These are phyloP conservation scores for Coemansia umbellata DNA, from an alignment of 192 early-diverging fungal genomes.

Conservation along the genomic window DNA sequence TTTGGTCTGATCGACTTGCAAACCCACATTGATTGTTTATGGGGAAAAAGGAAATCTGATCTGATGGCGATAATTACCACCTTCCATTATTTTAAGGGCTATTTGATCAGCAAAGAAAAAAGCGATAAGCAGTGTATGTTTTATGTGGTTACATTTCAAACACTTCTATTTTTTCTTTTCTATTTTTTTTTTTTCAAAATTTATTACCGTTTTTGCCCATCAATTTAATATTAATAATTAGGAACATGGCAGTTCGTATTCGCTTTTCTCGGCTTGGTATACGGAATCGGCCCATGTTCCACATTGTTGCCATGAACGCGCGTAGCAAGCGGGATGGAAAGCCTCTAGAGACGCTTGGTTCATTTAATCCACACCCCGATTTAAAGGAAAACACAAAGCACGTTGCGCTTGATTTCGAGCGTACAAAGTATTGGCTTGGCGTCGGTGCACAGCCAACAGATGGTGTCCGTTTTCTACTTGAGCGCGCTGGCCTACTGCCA, in stretches of 20 bases:
- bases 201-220: no score
- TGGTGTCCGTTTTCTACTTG: slow-evolving; percentile 81
- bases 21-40: no score
- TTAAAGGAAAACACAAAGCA: slow-evolving; percentile 68
- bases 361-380: slow-evolving; percentile 85
- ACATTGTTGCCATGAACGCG: slow-evolving; percentile 88
- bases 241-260: slow-evolving; percentile 71
- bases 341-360: slow-evolving; percentile 88
- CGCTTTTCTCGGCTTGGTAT: slow-evolving; percentile 89
- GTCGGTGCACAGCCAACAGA: slow-evolving; percentile 96
- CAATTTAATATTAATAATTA: not conserved
- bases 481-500: slow-evolving; percentile 44
- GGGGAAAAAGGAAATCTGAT: no score
- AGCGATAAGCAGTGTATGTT: no score
- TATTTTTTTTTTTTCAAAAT: no score
- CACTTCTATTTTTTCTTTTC: no score
- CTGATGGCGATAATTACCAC: no score
- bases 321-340: slow-evolving; percentile 78
- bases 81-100: no score
- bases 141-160: no score
- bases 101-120: no score
- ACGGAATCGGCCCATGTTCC: slow-evolving; percentile 86
- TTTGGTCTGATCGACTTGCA: no score
- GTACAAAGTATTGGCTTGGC: slow-evolving; percentile 96
- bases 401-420: slow-evolving; percentile 78